Evolutionary conservation across 257 asterid genomes (phyloP).

Genomic region (Orobanche coerulescens): DNA sequence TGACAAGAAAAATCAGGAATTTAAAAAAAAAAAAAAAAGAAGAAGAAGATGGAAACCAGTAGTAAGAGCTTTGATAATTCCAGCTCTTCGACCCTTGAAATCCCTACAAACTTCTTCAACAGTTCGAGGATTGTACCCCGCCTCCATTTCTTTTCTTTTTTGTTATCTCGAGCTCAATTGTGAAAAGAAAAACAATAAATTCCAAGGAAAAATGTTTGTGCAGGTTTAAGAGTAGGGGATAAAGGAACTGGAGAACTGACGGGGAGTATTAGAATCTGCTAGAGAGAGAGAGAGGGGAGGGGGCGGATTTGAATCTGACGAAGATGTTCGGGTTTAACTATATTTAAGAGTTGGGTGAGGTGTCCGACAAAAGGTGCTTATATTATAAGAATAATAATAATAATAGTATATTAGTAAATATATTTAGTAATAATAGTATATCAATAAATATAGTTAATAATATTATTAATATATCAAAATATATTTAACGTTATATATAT

Average conservation of each 20-base stretch:
- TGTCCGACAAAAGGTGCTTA: slow-evolving; percentile 41
- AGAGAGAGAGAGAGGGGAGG: slow-evolving; percentile 1
- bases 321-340: slow-evolving; percentile 26
- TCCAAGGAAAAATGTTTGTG: neutral
- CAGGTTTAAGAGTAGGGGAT: slow-evolving; percentile 20
- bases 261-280: slow-evolving; percentile 28
- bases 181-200: neutral
- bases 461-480: no score
- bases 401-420: no score
- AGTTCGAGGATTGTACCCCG: slow-evolving; percentile 41
- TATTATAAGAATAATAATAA: no score
- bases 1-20: no score
- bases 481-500: no score
- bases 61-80: slow-evolving; percentile 54
- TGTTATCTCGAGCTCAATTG: slow-evolving; percentile 6
- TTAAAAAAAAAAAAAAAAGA: neutral
- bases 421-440: no score
- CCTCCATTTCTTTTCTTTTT: slow-evolving; percentile 27
- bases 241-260: neutral
- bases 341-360: slow-evolving; percentile 28
- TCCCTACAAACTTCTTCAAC: slow-evolving; percentile 56
- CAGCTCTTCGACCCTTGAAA: slow-evolving; percentile 53
- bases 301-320: slow-evolving; percentile 36
- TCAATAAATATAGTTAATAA: no score
- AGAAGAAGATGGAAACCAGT: slow-evolving; percentile 25